These are phyloP conservation scores for Fraxinus sp. DNA, from an alignment of 305 asterid genomes.

Conservation along the genomic window DNA sequence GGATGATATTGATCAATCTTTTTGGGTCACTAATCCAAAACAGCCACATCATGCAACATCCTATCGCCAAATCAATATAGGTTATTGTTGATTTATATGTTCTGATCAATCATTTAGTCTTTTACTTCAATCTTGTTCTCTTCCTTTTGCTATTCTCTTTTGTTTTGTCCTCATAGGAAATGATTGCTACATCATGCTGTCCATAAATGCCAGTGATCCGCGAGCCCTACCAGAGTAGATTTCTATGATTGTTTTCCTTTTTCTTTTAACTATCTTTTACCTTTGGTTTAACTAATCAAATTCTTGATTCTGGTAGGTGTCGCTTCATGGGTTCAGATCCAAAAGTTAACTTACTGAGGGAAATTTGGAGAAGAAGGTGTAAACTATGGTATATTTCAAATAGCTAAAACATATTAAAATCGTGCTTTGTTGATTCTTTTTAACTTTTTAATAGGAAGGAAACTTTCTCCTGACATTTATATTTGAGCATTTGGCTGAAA, in stretches of 20 bases:
- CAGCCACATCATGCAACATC: conserved; percentile 48
- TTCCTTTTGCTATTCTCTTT: conserved; percentile 3
- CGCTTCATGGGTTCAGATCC: conserved; percentile 72
- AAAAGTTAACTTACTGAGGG: conserved; percentile 40
- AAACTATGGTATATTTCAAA: conserved; percentile 51
- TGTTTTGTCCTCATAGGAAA: conserved; percentile 39
- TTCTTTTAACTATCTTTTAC: conserved; percentile 10
- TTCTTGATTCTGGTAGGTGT: conserved; percentile 47
- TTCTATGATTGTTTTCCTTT: neutral
- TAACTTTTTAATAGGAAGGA: neutral
- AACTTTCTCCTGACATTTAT: neutral
- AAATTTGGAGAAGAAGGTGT: conserved; percentile 55
- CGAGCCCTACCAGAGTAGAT: conserved; percentile 69
- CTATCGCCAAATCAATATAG: conserved; percentile 61
- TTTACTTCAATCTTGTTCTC: neutral
- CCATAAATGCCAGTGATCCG: conserved; percentile 57
- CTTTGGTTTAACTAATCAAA: conserved; percentile 15
- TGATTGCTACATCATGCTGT: conserved; percentile 53
- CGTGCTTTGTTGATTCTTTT: neutral
- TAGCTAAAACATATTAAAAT: neutral
- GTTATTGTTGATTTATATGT: conserved; percentile 26
- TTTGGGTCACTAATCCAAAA: conserved; percentile 50
- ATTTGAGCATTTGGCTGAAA: neutral
- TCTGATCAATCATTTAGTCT: neutral
- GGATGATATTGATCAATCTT: conserved; percentile 66